phyloP scores from a whole-genome alignment of 129 eudicot genomes.

The Sambucus nigra region DNA sequence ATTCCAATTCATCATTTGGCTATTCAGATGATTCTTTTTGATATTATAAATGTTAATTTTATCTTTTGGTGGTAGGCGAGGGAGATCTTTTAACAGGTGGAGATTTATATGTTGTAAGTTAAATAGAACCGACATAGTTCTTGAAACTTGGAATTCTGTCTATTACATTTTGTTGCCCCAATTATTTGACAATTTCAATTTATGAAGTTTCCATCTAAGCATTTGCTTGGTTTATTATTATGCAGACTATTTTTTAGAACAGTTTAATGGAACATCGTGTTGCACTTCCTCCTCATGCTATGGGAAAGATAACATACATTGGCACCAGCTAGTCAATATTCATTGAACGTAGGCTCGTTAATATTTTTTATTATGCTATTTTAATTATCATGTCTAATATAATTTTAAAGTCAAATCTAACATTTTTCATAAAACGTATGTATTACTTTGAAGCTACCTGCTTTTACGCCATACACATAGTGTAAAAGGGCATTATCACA shows the following conservation, averaged over 20 bases:
- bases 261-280: constrained; percentile 80
- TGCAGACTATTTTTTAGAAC: constrained; percentile 89
- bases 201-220: neutral
- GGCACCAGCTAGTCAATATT: constrained; percentile 99
- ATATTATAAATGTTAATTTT: neutral
- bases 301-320: constrained; percentile 87
- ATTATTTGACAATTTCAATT: too few species aligned
- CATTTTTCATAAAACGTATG: neutral
- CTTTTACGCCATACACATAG: too few species aligned
- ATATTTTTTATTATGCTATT: neutral
- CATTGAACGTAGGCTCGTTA: constrained; percentile 50
- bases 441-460: too few species aligned
- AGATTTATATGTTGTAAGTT: constrained; percentile 96
- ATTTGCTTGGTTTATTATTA: neutral
- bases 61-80: constrained; percentile 59
- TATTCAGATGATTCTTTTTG: neutral
- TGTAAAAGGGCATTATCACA: too few species aligned
- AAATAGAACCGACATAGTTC: neutral
- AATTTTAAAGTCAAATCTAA: neutral
- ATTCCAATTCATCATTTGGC: constrained; percentile 1
- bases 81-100: constrained; percentile 95
- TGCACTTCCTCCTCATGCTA: constrained; percentile 97
- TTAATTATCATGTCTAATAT: neutral
- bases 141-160: constrained; percentile 2
- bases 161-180: neutral